Conservation (phyloP, 23 red algal genomes). For the Cyanidium caldarium region DNA sequence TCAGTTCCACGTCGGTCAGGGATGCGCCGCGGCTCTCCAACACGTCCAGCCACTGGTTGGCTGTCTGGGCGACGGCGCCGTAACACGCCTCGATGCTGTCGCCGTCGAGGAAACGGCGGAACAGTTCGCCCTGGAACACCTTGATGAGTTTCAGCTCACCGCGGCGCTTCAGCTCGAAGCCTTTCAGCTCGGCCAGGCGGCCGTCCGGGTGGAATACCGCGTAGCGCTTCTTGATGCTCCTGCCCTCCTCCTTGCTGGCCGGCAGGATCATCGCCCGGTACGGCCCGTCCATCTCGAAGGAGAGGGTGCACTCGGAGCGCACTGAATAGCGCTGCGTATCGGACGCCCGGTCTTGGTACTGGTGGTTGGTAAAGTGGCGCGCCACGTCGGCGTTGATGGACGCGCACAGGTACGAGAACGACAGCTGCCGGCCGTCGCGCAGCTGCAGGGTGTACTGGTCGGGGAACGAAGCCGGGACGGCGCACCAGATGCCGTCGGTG, state of each 20-base stretch:
- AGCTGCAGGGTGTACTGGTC: conserved; percentile 49
- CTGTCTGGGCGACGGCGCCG: conserved; percentile 34
- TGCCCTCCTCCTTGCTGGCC: conserved; percentile 80
- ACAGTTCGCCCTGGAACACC: conserved; percentile 85
- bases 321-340: conserved; percentile 29
- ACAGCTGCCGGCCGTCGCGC: conserved; percentile 18
- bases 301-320: conserved; percentile 64
- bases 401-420: conserved; percentile 63
- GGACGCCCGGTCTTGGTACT: conserved; percentile 72
- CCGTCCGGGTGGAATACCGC: conserved; percentile 94
- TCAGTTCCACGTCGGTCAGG: conserved; percentile 41
- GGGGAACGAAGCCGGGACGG: conserved; percentile 64
- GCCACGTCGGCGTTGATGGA: conserved; percentile 72
- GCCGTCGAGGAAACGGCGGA: conserved; percentile 60
- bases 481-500: conserved; percentile 99
- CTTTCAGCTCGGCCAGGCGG: conserved; percentile 82
- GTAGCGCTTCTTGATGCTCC: conserved; percentile 97
- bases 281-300: conserved; percentile 97
- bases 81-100: conserved; percentile 38
- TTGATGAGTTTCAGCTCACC: conserved; percentile 99
- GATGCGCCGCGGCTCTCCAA: conserved; percentile 47
- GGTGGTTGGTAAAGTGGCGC: conserved; percentile 77
- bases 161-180: conserved; percentile 94
- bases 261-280: conserved; percentile 96
- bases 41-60: conserved; percentile 78